A percentile compares a stretch with the other conserved stretches of the same genome.
Conservation (phyloP, 148 eudicot genomes). For the Amaranthus cruentus region DNA sequence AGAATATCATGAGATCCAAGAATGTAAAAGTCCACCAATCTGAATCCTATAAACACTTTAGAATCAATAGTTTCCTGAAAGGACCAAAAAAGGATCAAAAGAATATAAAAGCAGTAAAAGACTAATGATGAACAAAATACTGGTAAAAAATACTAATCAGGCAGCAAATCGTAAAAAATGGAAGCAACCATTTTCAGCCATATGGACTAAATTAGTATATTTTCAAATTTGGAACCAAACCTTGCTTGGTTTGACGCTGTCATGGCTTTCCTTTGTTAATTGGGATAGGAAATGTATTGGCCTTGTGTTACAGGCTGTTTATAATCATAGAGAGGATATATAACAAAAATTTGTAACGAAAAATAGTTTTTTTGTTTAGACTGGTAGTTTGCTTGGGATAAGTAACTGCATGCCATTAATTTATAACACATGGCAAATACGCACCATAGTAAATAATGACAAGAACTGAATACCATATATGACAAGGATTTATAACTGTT, state of each 20-base stretch:
- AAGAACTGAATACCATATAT: no score
- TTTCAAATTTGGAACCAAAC: slow-evolving; percentile 2
- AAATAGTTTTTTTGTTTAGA: no score
- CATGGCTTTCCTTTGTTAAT: neutral
- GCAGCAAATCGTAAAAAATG: no score
- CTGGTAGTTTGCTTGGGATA: no score
- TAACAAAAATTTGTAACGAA: no score
- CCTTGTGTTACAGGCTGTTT: neutral
- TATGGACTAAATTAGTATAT: neutral
- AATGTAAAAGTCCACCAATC: no score
- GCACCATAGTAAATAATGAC: no score
- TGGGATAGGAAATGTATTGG: neutral
- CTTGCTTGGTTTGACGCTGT: neutral
- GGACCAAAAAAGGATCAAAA: neutral
- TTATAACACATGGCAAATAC: no score
- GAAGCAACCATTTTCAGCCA: neutral
- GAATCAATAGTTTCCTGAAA: neutral
- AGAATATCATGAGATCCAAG: neutral
- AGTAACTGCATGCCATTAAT: no score
- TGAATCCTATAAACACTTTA: neutral
- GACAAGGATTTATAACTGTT: no score
- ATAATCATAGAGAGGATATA: no score
- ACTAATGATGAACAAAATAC: neutral
- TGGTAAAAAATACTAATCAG: no score
- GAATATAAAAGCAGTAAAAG: neutral